Percentiles rank a stretch among this genome's conserved stretches.
Conservation (phyloP, 2,329 filamentous ascomycete species). For the Neopestalotiopsis sp. region DNA sequence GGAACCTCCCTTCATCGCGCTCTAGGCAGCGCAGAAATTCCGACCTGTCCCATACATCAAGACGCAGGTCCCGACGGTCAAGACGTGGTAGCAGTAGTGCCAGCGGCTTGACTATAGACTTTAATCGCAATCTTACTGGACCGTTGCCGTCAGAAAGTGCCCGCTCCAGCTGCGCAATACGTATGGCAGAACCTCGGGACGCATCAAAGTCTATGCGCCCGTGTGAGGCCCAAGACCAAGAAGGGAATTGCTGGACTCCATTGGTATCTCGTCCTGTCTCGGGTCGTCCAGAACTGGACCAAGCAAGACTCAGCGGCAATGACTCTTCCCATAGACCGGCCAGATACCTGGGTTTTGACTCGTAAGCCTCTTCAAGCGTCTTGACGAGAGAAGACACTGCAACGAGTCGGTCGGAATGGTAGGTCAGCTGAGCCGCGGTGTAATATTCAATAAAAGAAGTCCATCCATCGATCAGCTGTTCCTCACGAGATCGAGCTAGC, state of each 20-base stretch:
- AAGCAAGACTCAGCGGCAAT: neutral
- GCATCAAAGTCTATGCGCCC: neutral
- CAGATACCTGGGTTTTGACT: neutral
- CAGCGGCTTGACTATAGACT: neutral
- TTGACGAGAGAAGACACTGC: neutral
- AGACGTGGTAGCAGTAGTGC: neutral
- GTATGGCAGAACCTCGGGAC: neutral
- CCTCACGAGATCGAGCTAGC: neutral
- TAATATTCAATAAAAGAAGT: conserved; percentile 1
- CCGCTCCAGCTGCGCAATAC: neutral
- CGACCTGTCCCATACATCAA: neutral
- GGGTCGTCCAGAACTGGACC: neutral
- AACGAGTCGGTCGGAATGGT: neutral
- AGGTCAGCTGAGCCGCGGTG: neutral
- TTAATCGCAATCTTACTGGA: neutral
- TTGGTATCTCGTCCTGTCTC: neutral
- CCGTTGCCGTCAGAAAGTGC: neutral
- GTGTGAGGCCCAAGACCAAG: neutral
- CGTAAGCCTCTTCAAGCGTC: neutral
- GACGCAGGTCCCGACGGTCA: neutral
- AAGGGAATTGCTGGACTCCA: neutral
- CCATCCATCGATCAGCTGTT: neutral
- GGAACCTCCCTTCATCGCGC: neutral
- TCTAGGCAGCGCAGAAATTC: neutral
- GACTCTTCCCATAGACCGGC: neutral